Percentiles rank a stretch among this genome's conserved stretches.
phyloP scores from a whole-genome alignment of 768 basidiomycete species.

The Cystofilobasidium capitatum region DNA sequence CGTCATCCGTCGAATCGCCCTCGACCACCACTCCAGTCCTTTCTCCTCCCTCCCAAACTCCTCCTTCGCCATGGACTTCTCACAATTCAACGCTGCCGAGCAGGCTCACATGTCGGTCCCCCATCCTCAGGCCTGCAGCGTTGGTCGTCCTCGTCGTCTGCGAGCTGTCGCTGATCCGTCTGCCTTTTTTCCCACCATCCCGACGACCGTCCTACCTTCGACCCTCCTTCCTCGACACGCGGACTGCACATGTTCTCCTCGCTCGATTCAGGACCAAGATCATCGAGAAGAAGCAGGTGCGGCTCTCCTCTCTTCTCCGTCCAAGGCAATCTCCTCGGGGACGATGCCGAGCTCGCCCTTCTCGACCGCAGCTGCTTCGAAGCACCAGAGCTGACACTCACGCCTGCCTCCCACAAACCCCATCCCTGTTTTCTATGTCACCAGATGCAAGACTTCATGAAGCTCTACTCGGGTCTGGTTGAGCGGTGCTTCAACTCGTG shows the following conservation, averaged over 20 bases:
- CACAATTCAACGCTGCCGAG: constrained; percentile 75
- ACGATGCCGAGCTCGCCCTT: too few relatives aligned
- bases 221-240: too few relatives aligned
- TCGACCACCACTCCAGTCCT: too few relatives aligned
- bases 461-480: constrained; percentile 84
- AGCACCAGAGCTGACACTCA: background rate
- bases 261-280: constrained; percentile 48
- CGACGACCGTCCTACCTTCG: background rate
- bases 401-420: background rate
- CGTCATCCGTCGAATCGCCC: too few relatives aligned
- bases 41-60: background rate
- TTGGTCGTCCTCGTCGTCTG: background rate
- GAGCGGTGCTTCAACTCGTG: constrained; percentile 94
- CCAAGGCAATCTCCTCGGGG: background rate
- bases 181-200: background rate
- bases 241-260: too few relatives aligned
- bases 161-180: background rate
- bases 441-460: constrained; percentile 99
- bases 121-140: background rate
- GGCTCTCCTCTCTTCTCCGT: constrained; percentile 25
- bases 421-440: background rate
- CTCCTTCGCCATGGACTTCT: constrained; percentile 65
- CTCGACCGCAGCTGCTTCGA: too few relatives aligned
- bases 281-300: constrained; percentile 93
- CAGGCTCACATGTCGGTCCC: constrained; percentile 70